Percentiles rank a stretch among this genome's conserved stretches.
Evolutionary conservation across 306 rosid genomes (phyloP).

Genomic region (Acacia melanoxylon): DNA sequence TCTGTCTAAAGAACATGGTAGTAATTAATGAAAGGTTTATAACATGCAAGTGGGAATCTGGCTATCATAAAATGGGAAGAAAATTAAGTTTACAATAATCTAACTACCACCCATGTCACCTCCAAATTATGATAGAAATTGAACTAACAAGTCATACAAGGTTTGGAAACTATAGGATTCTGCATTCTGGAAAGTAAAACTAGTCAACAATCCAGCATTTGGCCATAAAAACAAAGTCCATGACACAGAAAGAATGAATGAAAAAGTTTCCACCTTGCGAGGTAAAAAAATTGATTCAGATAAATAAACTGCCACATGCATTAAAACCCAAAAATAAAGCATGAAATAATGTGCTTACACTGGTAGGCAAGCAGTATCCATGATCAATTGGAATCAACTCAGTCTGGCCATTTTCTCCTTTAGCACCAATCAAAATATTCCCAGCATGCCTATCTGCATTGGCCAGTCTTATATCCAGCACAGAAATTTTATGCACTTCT

Average conservation of each 20-base stretch:
- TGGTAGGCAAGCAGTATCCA: constrained; percentile 94
- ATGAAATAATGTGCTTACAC: constrained; percentile 51
- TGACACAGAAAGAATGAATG: constrained; percentile 9
- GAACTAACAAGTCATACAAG: not conserved
- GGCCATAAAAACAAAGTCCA: not conserved
- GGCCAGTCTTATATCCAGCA: constrained; percentile 84
- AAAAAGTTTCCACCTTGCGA: constrained; percentile 10
- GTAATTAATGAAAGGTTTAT: not conserved
- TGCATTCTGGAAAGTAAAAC: not conserved
- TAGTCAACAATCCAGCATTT: not conserved
- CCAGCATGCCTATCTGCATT: constrained; percentile 97
- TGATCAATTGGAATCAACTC: constrained; percentile 91
- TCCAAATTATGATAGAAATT: constrained; percentile 13
- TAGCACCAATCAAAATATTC: constrained; percentile 68
- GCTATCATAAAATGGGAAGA: not conserved
- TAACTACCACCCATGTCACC: not conserved
- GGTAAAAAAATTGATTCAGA: not conserved
- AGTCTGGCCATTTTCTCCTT: constrained; percentile 52
- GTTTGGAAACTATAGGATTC: not conserved
- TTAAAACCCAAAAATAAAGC: constrained; percentile 11
- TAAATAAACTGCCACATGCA: constrained; percentile 8
- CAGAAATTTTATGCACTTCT: constrained; percentile 87
- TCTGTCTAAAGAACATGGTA: not conserved
- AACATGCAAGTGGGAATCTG: not conserved
- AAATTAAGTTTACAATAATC: not conserved